Percentiles rank a stretch among this genome's conserved stretches.
These are phyloP conservation scores for Hygrocybe coccinea DNA, from an alignment of 768 basidiomycete genomes.

Conservation along the genomic window DNA sequence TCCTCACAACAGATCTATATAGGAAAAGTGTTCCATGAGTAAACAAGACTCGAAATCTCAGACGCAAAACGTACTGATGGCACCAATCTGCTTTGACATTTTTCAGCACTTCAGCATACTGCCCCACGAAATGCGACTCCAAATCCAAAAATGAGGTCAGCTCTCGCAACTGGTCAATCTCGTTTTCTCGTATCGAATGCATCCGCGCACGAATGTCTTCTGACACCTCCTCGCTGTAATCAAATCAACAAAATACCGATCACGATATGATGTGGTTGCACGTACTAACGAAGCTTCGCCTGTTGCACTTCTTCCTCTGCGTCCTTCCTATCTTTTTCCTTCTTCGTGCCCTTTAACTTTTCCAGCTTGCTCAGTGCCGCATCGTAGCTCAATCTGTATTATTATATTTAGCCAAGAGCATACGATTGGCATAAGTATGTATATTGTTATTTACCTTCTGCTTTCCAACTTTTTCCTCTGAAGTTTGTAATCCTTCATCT, in stretches of 20 bases:
- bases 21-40: background rate
- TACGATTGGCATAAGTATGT: background rate
- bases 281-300: constrained; percentile 72
- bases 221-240: constrained; percentile 71
- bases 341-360: constrained; percentile 65
- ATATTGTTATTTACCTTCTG: constrained; percentile 57
- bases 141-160: constrained; percentile 67
- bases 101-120: constrained; percentile 67
- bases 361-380: constrained; percentile 67
- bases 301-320: constrained; percentile 78
- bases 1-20: constrained; percentile 27
- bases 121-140: constrained; percentile 67
- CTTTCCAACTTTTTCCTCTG: constrained; percentile 85
- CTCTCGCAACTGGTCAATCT: constrained; percentile 65
- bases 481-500: constrained; percentile 78
- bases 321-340: constrained; percentile 73
- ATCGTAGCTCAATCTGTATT: constrained; percentile 65
- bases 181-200: constrained; percentile 74
- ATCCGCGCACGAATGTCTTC: constrained; percentile 82
- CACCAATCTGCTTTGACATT: constrained; percentile 68
- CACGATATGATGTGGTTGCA: constrained; percentile 6
- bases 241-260: background rate
- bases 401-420: background rate
- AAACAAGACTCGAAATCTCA: constrained; percentile 9
- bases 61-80: constrained; percentile 55